Conservation (phyloP, 139 green algal species). For the Chloropicon primus region DNA sequence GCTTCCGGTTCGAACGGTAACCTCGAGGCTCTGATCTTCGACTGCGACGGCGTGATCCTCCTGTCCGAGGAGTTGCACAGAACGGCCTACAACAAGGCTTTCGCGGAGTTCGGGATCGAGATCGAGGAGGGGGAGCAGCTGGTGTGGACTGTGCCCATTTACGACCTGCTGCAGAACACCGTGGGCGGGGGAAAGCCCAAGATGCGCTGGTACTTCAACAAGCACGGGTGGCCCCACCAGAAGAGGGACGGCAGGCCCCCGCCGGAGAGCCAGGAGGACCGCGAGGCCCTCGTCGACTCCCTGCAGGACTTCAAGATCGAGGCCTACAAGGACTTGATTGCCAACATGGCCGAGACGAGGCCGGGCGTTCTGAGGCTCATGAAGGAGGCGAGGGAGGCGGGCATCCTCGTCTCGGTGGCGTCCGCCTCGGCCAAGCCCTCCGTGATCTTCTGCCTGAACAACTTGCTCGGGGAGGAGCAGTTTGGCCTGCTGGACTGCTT, state of each 20-base stretch:
- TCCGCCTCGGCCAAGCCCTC: conserved; percentile 73
- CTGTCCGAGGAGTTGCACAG: conserved; percentile 83
- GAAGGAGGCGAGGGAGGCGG: conserved; percentile 53
- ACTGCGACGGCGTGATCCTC: conserved; percentile 59
- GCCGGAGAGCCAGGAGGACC: conserved; percentile 47
- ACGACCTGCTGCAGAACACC: conserved; percentile 80
- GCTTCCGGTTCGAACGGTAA: too few species aligned
- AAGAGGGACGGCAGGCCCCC: conserved; percentile 17
- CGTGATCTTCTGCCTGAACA: conserved; percentile 55
- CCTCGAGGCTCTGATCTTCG: not conserved
- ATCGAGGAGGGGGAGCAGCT: conserved; percentile 13
- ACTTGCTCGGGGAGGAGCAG: conserved; percentile 58
- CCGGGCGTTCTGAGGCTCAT: conserved; percentile 61
- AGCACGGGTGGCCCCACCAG: conserved; percentile 68
- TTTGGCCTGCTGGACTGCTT: conserved; percentile 72
- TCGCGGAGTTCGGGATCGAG: conserved; percentile 25
- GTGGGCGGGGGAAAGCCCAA: conserved; percentile 85
- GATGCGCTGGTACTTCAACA: conserved; percentile 67
- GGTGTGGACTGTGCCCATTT: conserved; percentile 67
- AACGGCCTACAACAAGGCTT: conserved; percentile 79
- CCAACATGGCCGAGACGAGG: conserved; percentile 12
- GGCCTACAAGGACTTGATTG: conserved; percentile 42
- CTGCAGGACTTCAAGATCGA: conserved; percentile 61
- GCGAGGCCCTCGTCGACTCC: conserved; percentile 59
- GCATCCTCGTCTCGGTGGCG: conserved; percentile 66